phyloP scores from a whole-genome alignment of 1,139 yeast species.

The Williopsis jadinii region DNA sequence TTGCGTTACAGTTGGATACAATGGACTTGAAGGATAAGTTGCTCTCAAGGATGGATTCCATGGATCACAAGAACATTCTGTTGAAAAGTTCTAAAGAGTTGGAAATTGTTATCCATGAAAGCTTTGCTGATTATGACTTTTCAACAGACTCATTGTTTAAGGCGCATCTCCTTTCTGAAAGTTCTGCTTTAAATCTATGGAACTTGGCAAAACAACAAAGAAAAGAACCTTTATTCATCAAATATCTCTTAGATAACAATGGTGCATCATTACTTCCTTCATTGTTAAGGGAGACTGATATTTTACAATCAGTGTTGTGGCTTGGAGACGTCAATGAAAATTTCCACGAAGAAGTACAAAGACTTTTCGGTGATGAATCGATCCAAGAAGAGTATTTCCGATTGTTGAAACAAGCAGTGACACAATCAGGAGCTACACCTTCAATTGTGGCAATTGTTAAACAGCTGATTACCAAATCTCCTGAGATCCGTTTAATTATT shows the following conservation, averaged over 20 bases:
- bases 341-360: conserved; percentile 7
- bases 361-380: background rate
- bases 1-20: conserved; percentile 20
- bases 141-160: conserved; percentile 22
- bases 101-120: conserved; percentile 23
- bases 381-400: conserved; percentile 16
- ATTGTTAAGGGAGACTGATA: conserved; percentile 19
- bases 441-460: background rate
- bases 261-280: conserved; percentile 11
- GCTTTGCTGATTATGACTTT: conserved; percentile 24
- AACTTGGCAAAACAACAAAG: conserved; percentile 16
- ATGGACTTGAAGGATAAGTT: conserved; percentile 15
- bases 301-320: conserved; percentile 21
- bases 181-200: conserved; percentile 27
- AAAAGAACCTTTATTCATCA: conserved; percentile 21
- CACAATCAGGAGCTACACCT: conserved; percentile 1
- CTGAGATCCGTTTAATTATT: conserved; percentile 7
- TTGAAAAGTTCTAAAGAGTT: conserved; percentile 23
- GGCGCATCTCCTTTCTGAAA: conserved; percentile 26
- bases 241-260: conserved; percentile 23
- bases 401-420: conserved; percentile 14
- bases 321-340: conserved; percentile 1
- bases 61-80: conserved; percentile 16
- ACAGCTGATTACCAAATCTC: conserved; percentile 12
- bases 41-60: conserved; percentile 15